These are phyloP conservation scores for Pascua guehoae DNA, from an alignment of 1,284 basidiomycete genomes.

Conservation along the genomic window DNA sequence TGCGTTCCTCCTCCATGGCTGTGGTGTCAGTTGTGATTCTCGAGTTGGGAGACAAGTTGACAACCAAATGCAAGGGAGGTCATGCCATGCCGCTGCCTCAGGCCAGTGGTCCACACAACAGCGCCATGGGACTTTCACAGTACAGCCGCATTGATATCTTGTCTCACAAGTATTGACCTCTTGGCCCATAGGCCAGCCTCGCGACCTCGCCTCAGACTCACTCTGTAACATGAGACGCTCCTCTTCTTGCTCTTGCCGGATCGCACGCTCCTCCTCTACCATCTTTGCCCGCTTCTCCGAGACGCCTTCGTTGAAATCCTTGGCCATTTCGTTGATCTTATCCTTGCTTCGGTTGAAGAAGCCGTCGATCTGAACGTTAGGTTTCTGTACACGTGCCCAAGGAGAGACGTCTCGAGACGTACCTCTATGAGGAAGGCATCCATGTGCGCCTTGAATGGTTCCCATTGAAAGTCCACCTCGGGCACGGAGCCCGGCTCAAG, in stretches of 20 bases:
- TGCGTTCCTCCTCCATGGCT: constrained; percentile 43
- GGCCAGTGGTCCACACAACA: too few relatives aligned
- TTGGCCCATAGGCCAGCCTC: neutral
- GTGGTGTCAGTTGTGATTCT: neutral
- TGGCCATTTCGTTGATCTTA: constrained; percentile 26
- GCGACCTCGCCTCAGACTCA: constrained; percentile 14
- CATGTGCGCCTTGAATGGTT: constrained; percentile 33
- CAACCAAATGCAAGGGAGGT: too few relatives aligned
- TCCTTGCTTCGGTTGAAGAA: constrained; percentile 38
- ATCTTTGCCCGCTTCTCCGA: constrained; percentile 27
- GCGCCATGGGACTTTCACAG: too few relatives aligned
- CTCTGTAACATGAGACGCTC: constrained; percentile 46
- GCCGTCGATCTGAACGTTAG: constrained; percentile 32
- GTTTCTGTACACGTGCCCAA: neutral
- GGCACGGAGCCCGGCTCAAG: constrained; percentile 9
- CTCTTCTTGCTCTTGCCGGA: constrained; percentile 37
- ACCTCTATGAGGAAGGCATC: constrained; percentile 40
- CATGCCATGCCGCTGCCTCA: too few relatives aligned
- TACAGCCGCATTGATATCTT: too few relatives aligned
- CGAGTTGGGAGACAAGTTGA: too few relatives aligned
- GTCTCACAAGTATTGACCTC: too few relatives aligned
- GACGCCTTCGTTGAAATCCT: too few relatives aligned
- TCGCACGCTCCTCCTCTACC: constrained; percentile 34
- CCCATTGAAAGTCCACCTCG: constrained; percentile 36
- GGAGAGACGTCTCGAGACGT: constrained; percentile 7